Conservation (phyloP, 2,329 filamentous ascomycete species). For the Endothia cerciana region DNA sequence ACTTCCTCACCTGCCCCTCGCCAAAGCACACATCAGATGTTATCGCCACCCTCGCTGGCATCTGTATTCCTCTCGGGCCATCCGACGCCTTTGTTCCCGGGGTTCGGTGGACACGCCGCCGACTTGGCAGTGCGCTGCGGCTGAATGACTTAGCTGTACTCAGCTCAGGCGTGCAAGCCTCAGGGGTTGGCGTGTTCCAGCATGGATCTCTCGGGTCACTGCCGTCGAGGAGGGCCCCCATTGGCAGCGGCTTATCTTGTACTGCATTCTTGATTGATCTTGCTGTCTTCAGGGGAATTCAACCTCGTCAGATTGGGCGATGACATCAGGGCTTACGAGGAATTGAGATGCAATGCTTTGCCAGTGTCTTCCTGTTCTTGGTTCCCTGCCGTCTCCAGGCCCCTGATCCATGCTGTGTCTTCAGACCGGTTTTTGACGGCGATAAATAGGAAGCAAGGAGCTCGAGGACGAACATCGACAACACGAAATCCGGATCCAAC, state of each 20-base stretch:
- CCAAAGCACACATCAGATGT: neutral
- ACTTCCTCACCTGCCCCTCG: too few species aligned
- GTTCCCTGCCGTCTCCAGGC: neutral
- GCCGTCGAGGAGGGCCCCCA: slow-evolving; percentile 8
- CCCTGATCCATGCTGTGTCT: neutral
- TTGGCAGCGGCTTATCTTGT: slow-evolving; percentile 19
- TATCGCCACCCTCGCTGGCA: neutral
- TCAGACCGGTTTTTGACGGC: neutral
- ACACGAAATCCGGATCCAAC: neutral
- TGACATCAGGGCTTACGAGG: slow-evolving; percentile 13
- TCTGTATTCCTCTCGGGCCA: neutral
- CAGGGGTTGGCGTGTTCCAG: slow-evolving; percentile 6
- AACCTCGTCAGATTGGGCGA: neutral
- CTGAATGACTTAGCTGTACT: slow-evolving; percentile 5
- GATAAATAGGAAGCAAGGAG: neutral
- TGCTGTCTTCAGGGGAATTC: slow-evolving; percentile 10
- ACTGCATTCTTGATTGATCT: neutral
- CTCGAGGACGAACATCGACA: neutral
- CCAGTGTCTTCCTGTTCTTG: slow-evolving; percentile 1
- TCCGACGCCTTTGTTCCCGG: slow-evolving; percentile 5
- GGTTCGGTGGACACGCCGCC: neutral
- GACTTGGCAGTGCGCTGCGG: neutral
- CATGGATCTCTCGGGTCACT: slow-evolving; percentile 15
- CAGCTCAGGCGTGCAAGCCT: slow-evolving; percentile 11
- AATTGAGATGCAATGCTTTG: neutral